phyloP scores from a whole-genome alignment of 2,329 filamentous ascomycete species.

The Aspergillus hiratsukae region DNA sequence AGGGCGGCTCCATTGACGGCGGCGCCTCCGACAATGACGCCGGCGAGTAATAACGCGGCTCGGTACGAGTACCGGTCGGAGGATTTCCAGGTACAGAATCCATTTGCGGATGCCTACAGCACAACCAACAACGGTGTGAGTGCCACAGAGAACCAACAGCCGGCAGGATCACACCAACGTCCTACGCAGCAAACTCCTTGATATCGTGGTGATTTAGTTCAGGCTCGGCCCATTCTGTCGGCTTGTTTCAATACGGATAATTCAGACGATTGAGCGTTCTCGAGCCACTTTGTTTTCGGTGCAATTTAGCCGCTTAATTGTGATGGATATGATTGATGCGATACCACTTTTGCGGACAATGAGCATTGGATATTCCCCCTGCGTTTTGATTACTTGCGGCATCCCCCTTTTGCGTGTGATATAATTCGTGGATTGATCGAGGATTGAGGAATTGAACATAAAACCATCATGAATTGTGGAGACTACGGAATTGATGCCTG shows the following conservation, averaged over 20 bases:
- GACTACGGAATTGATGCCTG: background rate
- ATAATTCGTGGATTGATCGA: background rate
- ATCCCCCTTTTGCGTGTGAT: background rate
- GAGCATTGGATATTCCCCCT: background rate
- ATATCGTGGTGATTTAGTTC: background rate
- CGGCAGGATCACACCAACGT: background rate
- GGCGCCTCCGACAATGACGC: conserved; percentile 7
- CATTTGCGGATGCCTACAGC: conserved; percentile 34
- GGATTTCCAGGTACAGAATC: conserved; percentile 40
- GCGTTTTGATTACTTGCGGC: background rate
- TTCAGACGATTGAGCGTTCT: background rate
- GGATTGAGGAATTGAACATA: background rate
- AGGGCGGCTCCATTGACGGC: conserved; percentile 9
- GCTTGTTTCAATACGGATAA: background rate
- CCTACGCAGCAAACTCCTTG: background rate
- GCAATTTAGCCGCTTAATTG: background rate
- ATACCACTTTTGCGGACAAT: background rate
- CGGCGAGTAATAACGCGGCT: conserved; percentile 5
- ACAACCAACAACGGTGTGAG: conserved; percentile 13
- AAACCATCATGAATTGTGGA: background rate
- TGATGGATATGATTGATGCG: background rate
- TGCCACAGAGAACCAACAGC: conserved; percentile 7
- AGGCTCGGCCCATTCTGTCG: background rate
- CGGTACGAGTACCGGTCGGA: conserved; percentile 35
- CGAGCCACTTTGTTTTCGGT: background rate